Evolutionary conservation across 805 yeast genomes (phyloP), one percentile per base, ranked within the genome.

Genomic region (Suhomyces prunicola): DNA sequence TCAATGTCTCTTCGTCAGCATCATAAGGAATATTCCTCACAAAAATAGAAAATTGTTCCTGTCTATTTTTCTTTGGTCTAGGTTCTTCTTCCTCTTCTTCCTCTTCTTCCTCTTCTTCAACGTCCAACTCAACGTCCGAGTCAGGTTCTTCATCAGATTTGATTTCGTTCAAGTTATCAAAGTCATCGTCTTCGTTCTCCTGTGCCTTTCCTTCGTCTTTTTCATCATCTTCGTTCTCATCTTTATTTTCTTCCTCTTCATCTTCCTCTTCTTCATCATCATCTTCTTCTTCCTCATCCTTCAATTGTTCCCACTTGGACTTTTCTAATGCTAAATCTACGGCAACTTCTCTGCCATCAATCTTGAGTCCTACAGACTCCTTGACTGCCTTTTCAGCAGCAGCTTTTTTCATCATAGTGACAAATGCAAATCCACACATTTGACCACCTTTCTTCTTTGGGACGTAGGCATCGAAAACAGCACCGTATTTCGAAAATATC

Each of bases 21-120:
- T 90, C 97, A 65, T 93, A 94, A 1, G 99, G 98, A 35, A 94
- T 83, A 64, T 94, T 94, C 65, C 99, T 84, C 9, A 94, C 89
- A 66, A 94, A 94, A 23, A 94, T 70, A 5, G 96, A 86, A 57
- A 64, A 87, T 5, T 80, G 76, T 60, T 88, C 94, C 66, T 83
- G 86, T 66, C 75, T 86, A 68, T 88, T 88, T 44, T 69, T 66
- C 53, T 74, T 74, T 49, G 72, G 71, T 56, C 64, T 71, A 36
- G 68, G 67, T 27, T 60, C 64, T 26, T 63, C 66, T 46, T 63
- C 67, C 24, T 60, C 64, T 8, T 26, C 29, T 26, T 26, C 29
- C 29, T n/a, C 19, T 19, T 9, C 29, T 1, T 63, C 69, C 3
- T 62, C 69, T 12, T 67, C 71, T 3, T 71, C 73, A 15, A 65